These are phyloP conservation scores for Daldinia vernicosa DNA, from an alignment of 495 filamentous ascomycete genomes.

Conservation along the genomic window DNA sequence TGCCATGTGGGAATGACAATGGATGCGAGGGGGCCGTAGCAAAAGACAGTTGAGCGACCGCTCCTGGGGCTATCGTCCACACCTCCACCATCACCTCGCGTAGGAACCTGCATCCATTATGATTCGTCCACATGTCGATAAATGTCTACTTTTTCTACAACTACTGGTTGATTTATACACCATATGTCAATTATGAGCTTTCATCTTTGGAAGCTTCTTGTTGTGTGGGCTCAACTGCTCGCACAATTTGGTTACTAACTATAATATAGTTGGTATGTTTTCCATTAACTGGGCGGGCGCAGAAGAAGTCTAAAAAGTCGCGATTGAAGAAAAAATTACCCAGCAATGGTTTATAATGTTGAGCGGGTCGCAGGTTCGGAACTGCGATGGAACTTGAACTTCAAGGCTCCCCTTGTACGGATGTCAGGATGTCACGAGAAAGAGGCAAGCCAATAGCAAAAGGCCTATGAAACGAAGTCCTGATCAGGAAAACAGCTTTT, in stretches of 20 bases:
- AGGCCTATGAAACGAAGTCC: background rate
- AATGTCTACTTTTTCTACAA: slow-evolving; percentile 16
- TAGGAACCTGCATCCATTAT: slow-evolving; percentile 16
- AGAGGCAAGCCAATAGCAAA: slow-evolving; percentile 6
- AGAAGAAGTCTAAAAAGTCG: slow-evolving; percentile 3
- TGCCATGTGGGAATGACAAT: slow-evolving; percentile 24
- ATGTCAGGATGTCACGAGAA: slow-evolving; percentile 4
- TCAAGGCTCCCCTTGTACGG: slow-evolving; percentile 3
- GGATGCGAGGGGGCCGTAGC: slow-evolving; percentile 32
- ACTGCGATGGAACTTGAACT: background rate
- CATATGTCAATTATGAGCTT: slow-evolving; percentile 5
- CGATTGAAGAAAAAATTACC: background rate
- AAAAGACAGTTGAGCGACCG: slow-evolving; percentile 40
- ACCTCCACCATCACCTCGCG: slow-evolving; percentile 22
- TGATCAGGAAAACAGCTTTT: slow-evolving; percentile 3
- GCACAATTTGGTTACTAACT: slow-evolving; percentile 5
- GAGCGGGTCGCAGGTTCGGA: background rate
- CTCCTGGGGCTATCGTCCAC: slow-evolving; percentile 30
- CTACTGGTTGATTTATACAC: slow-evolving; percentile 4
- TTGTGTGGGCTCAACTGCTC: slow-evolving; percentile 7
- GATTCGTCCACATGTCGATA: slow-evolving; percentile 19
- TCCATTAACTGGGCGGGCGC: slow-evolving; percentile 19
- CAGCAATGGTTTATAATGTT: slow-evolving; percentile 2
- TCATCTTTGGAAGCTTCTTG: background rate
- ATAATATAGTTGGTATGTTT: background rate